Conservation (phyloP, 2,329 filamentous ascomycete genomes). For the Stagonosporopsis rhizophila region DNA sequence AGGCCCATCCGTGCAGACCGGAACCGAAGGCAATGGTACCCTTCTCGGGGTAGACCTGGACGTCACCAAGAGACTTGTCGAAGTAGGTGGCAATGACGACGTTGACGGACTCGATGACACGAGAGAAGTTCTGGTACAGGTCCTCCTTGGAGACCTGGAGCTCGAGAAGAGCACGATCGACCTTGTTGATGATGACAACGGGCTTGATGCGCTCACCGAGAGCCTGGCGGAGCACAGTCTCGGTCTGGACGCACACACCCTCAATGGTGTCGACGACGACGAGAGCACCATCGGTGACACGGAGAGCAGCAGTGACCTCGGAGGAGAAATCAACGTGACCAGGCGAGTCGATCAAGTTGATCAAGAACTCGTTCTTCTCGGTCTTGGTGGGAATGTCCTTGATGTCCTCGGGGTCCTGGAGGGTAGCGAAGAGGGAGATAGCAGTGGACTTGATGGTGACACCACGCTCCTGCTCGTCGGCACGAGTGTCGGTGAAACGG, state of each 20-base stretch:
- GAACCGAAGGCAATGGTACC: constrained; percentile 99
- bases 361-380: constrained; percentile 95
- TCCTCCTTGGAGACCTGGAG: constrained; percentile 99
- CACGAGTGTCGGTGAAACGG: constrained; percentile 94
- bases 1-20: constrained; percentile 99
- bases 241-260: constrained; percentile 99
- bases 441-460: constrained; percentile 99
- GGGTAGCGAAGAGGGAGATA: constrained; percentile 94
- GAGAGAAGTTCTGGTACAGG: constrained; percentile 98
- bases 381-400: constrained; percentile 94
- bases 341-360: constrained; percentile 99
- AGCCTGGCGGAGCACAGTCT: constrained; percentile 98
- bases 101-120: constrained; percentile 99
- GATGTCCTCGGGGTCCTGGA: constrained; percentile 81
- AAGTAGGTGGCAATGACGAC: constrained; percentile 99
- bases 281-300: constrained; percentile 99
- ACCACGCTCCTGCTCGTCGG: constrained; percentile 99
- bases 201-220: constrained; percentile 99
- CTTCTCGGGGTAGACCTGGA: constrained; percentile 97
- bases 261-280: constrained; percentile 99
- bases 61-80: constrained; percentile 95
- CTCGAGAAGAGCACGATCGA: constrained; percentile 98
- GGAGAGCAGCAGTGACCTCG: constrained; percentile 98
- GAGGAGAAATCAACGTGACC: constrained; percentile 99
- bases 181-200: constrained; percentile 99